Conservation (phyloP, 345 rosid genomes). For the Citrus trifoliata region DNA sequence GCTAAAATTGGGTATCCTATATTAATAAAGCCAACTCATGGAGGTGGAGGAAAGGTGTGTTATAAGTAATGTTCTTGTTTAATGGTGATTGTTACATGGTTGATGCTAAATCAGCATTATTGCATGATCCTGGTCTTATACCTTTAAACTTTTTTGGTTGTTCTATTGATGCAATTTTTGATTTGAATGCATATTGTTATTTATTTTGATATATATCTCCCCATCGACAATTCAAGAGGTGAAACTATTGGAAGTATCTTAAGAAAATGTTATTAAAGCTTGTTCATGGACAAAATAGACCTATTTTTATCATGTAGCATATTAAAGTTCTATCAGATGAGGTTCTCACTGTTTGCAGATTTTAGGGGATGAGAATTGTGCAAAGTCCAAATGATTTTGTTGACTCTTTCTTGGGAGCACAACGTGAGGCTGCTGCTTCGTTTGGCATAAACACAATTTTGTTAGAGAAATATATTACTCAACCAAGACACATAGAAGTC, state of each 20-base stretch:
- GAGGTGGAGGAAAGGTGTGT: conserved; percentile 92
- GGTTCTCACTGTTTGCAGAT: conserved; percentile 27
- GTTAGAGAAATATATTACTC: conserved; percentile 89
- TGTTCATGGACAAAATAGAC: background rate
- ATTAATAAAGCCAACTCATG: conserved; percentile 92
- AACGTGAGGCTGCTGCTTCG: conserved; percentile 94
- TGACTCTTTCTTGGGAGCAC: conserved; percentile 90
- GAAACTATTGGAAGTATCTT: background rate
- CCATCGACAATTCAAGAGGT: background rate
- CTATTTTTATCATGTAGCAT: background rate
- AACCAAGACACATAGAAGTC: conserved; percentile 93
- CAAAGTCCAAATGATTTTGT: conserved; percentile 56
- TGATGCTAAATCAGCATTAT: background rate
- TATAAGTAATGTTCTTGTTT: background rate
- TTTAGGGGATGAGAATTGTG: conserved; percentile 94
- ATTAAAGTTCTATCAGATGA: conserved; percentile 15
- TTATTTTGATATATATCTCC: background rate
- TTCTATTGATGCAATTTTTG: background rate
- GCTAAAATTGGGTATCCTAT: conserved; percentile 85
- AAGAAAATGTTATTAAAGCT: background rate
- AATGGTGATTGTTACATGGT: background rate
- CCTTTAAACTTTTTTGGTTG: background rate
- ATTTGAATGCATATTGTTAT: background rate
- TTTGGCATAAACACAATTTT: conserved; percentile 83
- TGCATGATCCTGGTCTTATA: background rate